Evolutionary conservation across 495 filamentous ascomycete genomes (phyloP), one percentile per base, ranked within the genome.

Genomic region (Lasiosphaeria hispida): DNA sequence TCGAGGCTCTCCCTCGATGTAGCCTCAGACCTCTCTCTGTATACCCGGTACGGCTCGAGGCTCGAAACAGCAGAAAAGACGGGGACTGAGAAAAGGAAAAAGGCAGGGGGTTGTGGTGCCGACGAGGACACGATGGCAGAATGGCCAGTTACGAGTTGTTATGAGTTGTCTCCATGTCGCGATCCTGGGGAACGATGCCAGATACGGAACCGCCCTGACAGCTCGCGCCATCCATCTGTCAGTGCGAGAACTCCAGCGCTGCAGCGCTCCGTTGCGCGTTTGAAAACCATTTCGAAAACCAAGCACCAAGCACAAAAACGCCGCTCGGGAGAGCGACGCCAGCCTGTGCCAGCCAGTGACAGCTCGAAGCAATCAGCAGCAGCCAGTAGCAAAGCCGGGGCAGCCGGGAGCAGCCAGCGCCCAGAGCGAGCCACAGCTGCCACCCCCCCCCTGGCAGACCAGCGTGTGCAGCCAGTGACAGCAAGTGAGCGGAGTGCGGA

Each of bases 401-500:
- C 49, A 52, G 49, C 36, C 47, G 18, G 43, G 14, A 23, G 43
- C 43, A 49, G 47, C 40, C 13, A 52, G 49, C 40, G 49, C n/a
- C 49, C 36, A 37, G 49, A 23, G 49, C 30, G n/a, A 30, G 23
- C 23, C 23, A 30, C 23, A 30, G 23, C 23, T 30, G 23, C 23
- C 23, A 2, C 23, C 23, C 23, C 2, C 23, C 23, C 23, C 23
- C 2, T 30, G 23, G 23, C 23, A 30, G 2, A 30, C 23, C 23
- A 30, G 23, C 23, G 2, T 30, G 23, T 30, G 23, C 23, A 30
- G 23, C 23, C 23, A 30, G 23, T 30, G 23, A 30, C 23, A 30
- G 23, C 23, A 30, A 30, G 23, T 30, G 23, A 30, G 23, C 23
- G 23, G 23, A 30, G 23, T 30, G 23, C 23, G 23, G 23, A 30